These are phyloP conservation scores for Strigomonas culicis DNA, from an alignment of 208 protist genomes.

Conservation along the genomic window DNA sequence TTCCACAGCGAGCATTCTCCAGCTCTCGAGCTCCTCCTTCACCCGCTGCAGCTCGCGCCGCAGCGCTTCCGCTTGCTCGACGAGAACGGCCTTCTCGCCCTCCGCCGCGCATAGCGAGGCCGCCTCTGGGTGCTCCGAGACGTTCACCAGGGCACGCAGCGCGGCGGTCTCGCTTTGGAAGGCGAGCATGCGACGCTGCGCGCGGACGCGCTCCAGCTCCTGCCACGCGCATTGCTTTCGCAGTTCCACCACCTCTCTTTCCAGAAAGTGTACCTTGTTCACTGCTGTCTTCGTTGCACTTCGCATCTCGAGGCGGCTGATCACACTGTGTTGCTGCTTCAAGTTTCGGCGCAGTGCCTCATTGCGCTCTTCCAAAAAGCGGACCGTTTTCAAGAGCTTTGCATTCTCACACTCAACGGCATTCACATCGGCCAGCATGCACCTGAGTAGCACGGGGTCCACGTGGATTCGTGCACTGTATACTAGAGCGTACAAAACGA, in stretches of 20 bases:
- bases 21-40: slow-evolving; percentile 28
- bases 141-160: slow-evolving; percentile 36
- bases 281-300: slow-evolving; percentile 23
- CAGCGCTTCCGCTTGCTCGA: slow-evolving; percentile 31
- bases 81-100: slow-evolving; percentile 18
- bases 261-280: slow-evolving; percentile 29
- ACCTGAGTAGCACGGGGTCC: too few species aligned
- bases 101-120: slow-evolving; percentile 21
- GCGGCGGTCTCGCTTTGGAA: slow-evolving; percentile 41
- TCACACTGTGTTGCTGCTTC: not conserved
- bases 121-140: slow-evolving; percentile 33
- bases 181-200: slow-evolving; percentile 21
- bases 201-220: slow-evolving; percentile 29
- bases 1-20: slow-evolving; percentile 34
- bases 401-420: too few species aligned
- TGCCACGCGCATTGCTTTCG: slow-evolving; percentile 22
- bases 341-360: not conserved
- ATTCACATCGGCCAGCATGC: too few species aligned
- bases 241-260: slow-evolving; percentile 21
- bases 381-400: too few species aligned
- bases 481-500: too few species aligned
- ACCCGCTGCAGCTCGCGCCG: slow-evolving; percentile 19
- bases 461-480: too few species aligned
- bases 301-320: slow-evolving; percentile 12
- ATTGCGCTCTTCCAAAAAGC: not conserved